phyloP scores from a whole-genome alignment of 768 basidiomycete genomes.

The Termitomyces sp. region DNA sequence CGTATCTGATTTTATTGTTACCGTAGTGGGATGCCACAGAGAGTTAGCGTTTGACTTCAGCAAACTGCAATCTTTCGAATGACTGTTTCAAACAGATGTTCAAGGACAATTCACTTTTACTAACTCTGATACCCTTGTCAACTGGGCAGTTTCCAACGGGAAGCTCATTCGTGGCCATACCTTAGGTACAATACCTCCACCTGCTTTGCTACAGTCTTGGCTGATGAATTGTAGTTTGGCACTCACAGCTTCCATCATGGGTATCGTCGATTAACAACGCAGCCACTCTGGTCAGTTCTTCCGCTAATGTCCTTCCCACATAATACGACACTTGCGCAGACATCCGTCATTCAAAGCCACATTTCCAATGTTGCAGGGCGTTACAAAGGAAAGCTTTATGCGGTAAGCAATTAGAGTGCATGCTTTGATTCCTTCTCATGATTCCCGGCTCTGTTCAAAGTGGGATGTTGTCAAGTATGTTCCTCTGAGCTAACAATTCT shows the following conservation, averaged over 20 bases:
- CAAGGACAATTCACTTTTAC: constrained; percentile 29
- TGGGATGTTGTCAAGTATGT: constrained; percentile 44
- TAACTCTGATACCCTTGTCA: constrained; percentile 35
- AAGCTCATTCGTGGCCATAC: constrained; percentile 42
- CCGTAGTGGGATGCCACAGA: constrained; percentile 37
- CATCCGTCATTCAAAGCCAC: constrained; percentile 43
- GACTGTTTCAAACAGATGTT: constrained; percentile 14
- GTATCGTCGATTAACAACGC: constrained; percentile 35
- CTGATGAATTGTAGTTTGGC: constrained; percentile 22
- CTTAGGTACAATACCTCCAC: constrained; percentile 22
- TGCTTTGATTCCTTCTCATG: not conserved
- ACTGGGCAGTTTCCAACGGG: constrained; percentile 37
- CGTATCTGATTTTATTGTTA: not conserved
- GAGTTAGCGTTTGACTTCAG: constrained; percentile 12
- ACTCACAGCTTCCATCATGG: constrained; percentile 41
- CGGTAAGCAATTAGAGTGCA: constrained; percentile 14
- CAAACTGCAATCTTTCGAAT: not conserved
- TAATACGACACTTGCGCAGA: constrained; percentile 20
- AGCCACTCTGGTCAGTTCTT: constrained; percentile 30
- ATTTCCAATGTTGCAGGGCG: constrained; percentile 42
- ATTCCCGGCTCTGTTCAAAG: constrained; percentile 16
- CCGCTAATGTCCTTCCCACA: not conserved
- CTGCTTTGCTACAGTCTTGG: not conserved
- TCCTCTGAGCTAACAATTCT: not conserved
- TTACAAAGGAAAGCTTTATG: constrained; percentile 45